These are phyloP conservation scores for Epichloe festucae DNA, from an alignment of 2,329 filamentous ascomycete species.

Conservation along the genomic window DNA sequence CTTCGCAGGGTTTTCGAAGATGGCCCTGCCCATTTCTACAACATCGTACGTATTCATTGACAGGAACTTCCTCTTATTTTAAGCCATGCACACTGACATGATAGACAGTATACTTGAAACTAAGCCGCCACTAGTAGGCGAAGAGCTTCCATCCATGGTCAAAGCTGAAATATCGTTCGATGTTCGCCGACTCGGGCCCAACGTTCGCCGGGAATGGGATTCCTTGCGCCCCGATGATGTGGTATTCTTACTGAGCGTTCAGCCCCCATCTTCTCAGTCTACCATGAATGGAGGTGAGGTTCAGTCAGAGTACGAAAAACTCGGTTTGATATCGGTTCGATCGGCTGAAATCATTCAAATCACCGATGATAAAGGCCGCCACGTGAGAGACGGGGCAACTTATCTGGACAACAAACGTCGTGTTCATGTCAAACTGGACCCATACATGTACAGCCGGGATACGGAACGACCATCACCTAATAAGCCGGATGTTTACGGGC, in stretches of 20 bases:
- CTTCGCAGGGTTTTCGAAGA: slow-evolving; percentile 79
- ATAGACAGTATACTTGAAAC: slow-evolving; percentile 59
- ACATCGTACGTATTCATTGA: slow-evolving; percentile 40
- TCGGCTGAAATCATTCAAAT: slow-evolving; percentile 78
- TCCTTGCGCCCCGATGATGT: slow-evolving; percentile 75
- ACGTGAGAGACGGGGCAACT: slow-evolving; percentile 47
- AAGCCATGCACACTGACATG: neutral
- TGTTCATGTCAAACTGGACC: slow-evolving; percentile 70
- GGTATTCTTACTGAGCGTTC: slow-evolving; percentile 71
- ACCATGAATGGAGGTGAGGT: slow-evolving; percentile 38
- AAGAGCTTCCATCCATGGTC: slow-evolving; percentile 70
- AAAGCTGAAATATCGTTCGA: slow-evolving; percentile 79
- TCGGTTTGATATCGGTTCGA: slow-evolving; percentile 59
- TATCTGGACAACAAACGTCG: slow-evolving; percentile 56
- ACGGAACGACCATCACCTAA: slow-evolving; percentile 50
- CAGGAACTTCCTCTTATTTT: neutral
- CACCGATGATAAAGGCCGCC: slow-evolving; percentile 70
- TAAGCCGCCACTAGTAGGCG: slow-evolving; percentile 69
- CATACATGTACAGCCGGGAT: slow-evolving; percentile 65
- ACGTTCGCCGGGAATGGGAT: slow-evolving; percentile 79
- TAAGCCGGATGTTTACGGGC: slow-evolving; percentile 69
- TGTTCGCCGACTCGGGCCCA: slow-evolving; percentile 63
- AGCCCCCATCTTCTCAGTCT: slow-evolving; percentile 41
- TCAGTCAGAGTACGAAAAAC: slow-evolving; percentile 39
- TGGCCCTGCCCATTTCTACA: slow-evolving; percentile 79